These are phyloP conservation scores for Epichloe scottii DNA, from an alignment of 2,329 filamentous ascomycete genomes.

Conservation along the genomic window DNA sequence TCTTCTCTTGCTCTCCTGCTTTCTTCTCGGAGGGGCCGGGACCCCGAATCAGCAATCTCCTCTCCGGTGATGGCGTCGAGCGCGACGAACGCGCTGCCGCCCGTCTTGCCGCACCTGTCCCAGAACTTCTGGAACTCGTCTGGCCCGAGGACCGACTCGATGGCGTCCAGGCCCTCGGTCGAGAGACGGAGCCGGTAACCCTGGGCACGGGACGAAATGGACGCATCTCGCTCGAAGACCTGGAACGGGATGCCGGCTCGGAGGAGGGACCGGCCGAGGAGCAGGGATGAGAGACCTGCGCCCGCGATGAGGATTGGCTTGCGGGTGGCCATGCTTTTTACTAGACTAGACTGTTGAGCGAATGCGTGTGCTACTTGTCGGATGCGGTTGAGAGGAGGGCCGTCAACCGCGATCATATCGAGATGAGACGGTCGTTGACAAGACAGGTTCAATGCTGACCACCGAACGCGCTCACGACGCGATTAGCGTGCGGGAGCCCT, in stretches of 20 bases:
- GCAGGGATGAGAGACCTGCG: slow-evolving; percentile 29
- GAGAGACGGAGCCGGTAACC: slow-evolving; percentile 50
- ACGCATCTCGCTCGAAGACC: slow-evolving; percentile 43
- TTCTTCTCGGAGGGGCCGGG: slow-evolving; percentile 4
- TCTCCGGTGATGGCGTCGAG: slow-evolving; percentile 43
- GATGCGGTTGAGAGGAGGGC: too few relatives aligned
- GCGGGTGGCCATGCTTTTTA: not conserved
- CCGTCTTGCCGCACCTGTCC: slow-evolving; percentile 46
- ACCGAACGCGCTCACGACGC: too few relatives aligned
- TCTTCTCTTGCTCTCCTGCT: not conserved
- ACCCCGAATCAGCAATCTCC: slow-evolving; percentile 14
- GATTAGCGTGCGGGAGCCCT: too few relatives aligned
- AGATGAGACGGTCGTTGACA: too few relatives aligned
- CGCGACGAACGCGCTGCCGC: slow-evolving; percentile 36
- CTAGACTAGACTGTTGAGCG: too few relatives aligned
- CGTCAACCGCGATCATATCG: too few relatives aligned
- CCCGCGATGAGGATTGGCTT: slow-evolving; percentile 32
- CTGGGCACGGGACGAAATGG: slow-evolving; percentile 42
- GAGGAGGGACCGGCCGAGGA: slow-evolving; percentile 31
- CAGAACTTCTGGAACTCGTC: slow-evolving; percentile 41
- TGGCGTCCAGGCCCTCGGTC: slow-evolving; percentile 42
- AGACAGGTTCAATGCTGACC: too few relatives aligned
- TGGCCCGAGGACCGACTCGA: slow-evolving; percentile 42
- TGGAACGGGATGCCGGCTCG: slow-evolving; percentile 33
- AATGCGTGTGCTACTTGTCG: too few relatives aligned